Percentiles rank a stretch among this genome's conserved stretches.
phyloP scores from a whole-genome alignment of 2,329 filamentous ascomycete species.

The Alternaria arborescens region DNA sequence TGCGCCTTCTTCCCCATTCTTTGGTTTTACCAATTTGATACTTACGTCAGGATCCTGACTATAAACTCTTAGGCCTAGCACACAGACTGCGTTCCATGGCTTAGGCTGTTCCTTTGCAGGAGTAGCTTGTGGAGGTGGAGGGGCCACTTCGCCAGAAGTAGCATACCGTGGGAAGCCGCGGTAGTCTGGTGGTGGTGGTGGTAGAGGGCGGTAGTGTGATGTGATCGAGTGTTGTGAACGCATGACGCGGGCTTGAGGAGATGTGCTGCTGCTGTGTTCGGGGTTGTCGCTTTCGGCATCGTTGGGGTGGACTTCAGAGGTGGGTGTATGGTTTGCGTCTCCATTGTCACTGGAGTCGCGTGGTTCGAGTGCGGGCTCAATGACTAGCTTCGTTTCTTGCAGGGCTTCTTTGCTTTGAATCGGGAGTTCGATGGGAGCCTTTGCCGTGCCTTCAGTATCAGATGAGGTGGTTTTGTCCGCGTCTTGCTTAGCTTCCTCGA shows the following conservation, averaged over 20 bases:
- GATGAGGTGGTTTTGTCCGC: background rate
- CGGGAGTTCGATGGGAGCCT: background rate
- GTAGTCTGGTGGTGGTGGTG: background rate
- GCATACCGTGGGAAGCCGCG: background rate
- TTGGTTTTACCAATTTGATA: conserved; percentile 45
- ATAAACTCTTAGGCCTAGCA: conserved; percentile 65
- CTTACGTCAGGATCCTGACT: conserved; percentile 41
- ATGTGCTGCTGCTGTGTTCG: background rate
- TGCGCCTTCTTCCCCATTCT: conserved; percentile 40
- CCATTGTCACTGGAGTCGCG: background rate
- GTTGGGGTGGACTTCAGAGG: background rate
- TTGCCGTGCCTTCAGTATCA: background rate
- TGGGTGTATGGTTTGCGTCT: background rate
- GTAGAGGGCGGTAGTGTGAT: background rate
- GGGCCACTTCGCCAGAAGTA: background rate
- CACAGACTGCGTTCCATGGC: conserved; percentile 69
- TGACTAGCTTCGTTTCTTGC: background rate
- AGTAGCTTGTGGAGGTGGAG: background rate
- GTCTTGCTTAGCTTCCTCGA: background rate
- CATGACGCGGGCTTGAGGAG: background rate
- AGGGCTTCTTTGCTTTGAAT: conserved; percentile 1
- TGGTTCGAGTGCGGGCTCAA: background rate
- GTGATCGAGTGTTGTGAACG: background rate
- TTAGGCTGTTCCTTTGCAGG: conserved; percentile 29
- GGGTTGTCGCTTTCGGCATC: background rate